A percentile compares a stretch with the other conserved stretches of the same genome.
These are phyloP conservation scores for Boletus speciosus DNA, from an alignment of 768 basidiomycete species.

Conservation along the genomic window DNA sequence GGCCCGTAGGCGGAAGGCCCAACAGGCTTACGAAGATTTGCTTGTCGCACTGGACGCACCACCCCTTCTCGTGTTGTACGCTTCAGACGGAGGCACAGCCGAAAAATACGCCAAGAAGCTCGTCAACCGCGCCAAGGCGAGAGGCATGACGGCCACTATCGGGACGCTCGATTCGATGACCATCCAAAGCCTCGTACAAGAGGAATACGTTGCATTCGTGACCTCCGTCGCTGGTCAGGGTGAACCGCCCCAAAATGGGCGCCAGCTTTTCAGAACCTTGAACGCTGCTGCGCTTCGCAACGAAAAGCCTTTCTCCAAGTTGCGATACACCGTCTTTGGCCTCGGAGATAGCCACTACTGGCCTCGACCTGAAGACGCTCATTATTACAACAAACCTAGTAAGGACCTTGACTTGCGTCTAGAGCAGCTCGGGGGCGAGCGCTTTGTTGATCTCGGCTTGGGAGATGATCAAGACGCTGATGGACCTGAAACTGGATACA, in stretches of 20 bases:
- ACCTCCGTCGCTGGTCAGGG: conserved; percentile 96
- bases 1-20: conserved; percentile 76
- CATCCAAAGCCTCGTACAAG: conserved; percentile 69
- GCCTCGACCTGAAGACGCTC: conserved; percentile 95
- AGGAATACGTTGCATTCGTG: conserved; percentile 76
- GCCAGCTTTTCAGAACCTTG: conserved; percentile 83
- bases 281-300: conserved; percentile 53
- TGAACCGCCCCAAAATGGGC: conserved; percentile 95
- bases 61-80: conserved; percentile 86
- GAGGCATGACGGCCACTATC: conserved; percentile 75
- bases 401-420: conserved; percentile 86
- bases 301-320: conserved; percentile 55
- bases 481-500: conserved; percentile 94
- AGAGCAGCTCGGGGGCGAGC: conserved; percentile 74
- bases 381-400: conserved; percentile 95
- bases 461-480: conserved; percentile 98
- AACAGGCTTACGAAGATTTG: conserved; percentile 80
- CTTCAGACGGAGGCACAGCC: conserved; percentile 92
- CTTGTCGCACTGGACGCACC: conserved; percentile 84
- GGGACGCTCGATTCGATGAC: conserved; percentile 79
- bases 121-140: conserved; percentile 72
- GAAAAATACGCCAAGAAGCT: conserved; percentile 95
- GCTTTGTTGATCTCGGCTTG: conserved; percentile 72
- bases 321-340: conserved; percentile 83
- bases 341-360: conserved; percentile 99